These are phyloP conservation scores for Bromus sterilis DNA, from an alignment of 176 grass and related monocot genomes.

Conservation along the genomic window DNA sequence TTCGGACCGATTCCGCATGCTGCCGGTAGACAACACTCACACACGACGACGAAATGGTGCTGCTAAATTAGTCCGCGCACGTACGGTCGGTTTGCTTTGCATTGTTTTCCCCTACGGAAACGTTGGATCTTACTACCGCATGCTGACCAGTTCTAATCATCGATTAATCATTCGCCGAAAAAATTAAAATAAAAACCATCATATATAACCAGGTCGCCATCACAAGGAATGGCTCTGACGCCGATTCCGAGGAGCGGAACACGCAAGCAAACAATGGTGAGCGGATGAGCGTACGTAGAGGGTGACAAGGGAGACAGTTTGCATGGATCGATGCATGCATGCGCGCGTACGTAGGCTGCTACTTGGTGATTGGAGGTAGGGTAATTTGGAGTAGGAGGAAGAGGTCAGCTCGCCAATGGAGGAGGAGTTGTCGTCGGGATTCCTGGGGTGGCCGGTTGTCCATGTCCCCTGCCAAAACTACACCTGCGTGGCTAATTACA, in stretches of 20 bases:
- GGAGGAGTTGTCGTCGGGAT: constrained; percentile 18
- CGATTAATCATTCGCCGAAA: neutral
- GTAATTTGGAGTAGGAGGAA: neutral
- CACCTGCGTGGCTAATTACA: neutral
- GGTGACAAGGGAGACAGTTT: neutral
- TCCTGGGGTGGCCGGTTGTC: neutral
- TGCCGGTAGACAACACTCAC: no score
- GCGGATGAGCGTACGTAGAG: neutral
- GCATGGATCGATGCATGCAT: neutral
- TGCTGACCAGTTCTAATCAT: constrained; percentile 6
- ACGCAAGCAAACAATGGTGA: neutral
- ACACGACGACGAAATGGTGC: no score
- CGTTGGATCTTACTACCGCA: constrained; percentile 5
- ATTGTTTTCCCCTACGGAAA: constrained; percentile 22
- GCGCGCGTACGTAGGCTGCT: neutral
- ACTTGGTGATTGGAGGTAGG: no score
- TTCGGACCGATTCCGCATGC: neutral
- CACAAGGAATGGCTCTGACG: neutral
- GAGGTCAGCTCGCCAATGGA: neutral
- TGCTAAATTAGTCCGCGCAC: neutral
- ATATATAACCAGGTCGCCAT: no score
- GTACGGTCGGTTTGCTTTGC: neutral
- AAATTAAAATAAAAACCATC: no score
- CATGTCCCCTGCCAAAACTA: neutral
- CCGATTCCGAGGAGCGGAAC: constrained; percentile 9